Evolutionary conservation across 176 grass and related monocot genomes (phyloP).

Genomic region (Zizania latifolia): DNA sequence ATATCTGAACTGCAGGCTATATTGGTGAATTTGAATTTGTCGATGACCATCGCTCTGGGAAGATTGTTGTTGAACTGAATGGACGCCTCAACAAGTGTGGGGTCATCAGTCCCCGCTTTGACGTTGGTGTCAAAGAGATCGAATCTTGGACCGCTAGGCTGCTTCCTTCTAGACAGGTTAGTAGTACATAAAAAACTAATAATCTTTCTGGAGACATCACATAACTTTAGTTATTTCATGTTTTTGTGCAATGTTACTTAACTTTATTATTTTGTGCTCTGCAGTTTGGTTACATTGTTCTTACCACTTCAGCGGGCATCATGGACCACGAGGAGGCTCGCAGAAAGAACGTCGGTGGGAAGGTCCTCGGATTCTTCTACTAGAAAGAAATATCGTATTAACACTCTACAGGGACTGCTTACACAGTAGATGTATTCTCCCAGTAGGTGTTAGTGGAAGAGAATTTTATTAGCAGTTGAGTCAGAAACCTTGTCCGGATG

Average conservation of each 20-base stretch:
- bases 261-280: background rate
- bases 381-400: conserved; percentile 1
- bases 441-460: background rate
- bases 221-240: background rate
- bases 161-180: conserved; percentile 54
- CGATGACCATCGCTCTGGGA: conserved; percentile 57
- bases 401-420: background rate
- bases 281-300: conserved; percentile 75
- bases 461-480: background rate
- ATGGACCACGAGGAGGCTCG: conserved; percentile 78
- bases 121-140: conserved; percentile 69
- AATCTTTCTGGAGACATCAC: background rate
- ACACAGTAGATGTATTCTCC: background rate
- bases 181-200: background rate
- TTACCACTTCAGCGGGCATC: conserved; percentile 75
- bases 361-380: conserved; percentile 74
- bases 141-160: conserved; percentile 60
- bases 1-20: conserved; percentile 32
- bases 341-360: conserved; percentile 73
- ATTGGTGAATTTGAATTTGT: conserved; percentile 65
- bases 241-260: background rate
- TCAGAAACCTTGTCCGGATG: background rate
- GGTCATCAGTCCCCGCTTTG: conserved; percentile 62
- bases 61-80: conserved; percentile 61
- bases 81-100: conserved; percentile 71